Evolutionary conservation across 345 rosid species (phyloP), one percentile per base, ranked within the genome.

Genomic region (Lepidium sativum): DNA sequence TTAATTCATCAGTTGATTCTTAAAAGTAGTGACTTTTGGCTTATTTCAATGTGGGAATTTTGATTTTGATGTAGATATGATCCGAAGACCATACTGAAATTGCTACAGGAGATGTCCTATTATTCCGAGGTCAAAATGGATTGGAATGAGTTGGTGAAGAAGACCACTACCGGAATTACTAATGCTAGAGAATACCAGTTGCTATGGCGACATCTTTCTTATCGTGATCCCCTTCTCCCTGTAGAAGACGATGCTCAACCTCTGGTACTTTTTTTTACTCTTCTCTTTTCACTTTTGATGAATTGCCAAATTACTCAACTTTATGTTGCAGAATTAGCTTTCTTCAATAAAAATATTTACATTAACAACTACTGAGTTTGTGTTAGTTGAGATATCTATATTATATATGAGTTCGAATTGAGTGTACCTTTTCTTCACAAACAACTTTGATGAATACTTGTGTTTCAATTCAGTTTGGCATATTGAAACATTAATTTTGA

Each of bases 121-220:
- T 70, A 35, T 61, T 57, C 77, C 8, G 80, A 68, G 2, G 58
- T 14, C 14, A 81, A 78, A 77, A 67, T 84, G 27, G 84, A 88
- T 31, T 88, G 92, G 90, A 45, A 76, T 39, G 84, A 75, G 43
- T 18, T 88, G 67, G 85, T 83, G 48, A 81, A 79, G 72, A 84
- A 73, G 67, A 78, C 84, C n/a, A 61, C 82, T 15, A 88, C 90
- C 6, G 92, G 92, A 13, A 88, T 88, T 50, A 75, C 92, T 8
- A 81, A 71, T 76, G 84, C 85, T 17, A 81, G 92, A 59, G 96
- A 88, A 66, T 86, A 80, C 41, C 92, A 79, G 78, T 80, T 86
- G 92, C 76, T 94, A 21, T 90, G 99, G 99, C 70, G 99, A 40
- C 96, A 94, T 67, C 79, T 90, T 70, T 92, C 99, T 8, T 94